Evolutionary conservation across 345 rosid species (phyloP).

Genomic region (Eucalyptus pauciflora): DNA sequence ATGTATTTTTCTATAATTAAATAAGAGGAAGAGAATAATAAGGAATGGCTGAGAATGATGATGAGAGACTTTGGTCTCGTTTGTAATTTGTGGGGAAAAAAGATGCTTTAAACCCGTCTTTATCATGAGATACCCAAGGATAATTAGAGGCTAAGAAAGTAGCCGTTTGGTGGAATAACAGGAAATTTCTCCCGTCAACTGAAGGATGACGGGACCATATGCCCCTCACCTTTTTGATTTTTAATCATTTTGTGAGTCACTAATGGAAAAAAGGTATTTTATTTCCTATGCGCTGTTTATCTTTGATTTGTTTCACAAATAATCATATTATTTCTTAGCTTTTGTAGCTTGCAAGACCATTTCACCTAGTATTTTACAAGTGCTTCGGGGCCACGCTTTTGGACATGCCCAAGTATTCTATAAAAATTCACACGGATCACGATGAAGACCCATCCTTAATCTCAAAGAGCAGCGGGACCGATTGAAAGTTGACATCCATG

Average conservation of each 20-base stretch:
- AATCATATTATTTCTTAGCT: background rate
- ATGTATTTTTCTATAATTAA: background rate
- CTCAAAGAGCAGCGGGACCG: background rate
- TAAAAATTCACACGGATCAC: background rate
- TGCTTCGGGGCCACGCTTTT: background rate
- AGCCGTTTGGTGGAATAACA: background rate
- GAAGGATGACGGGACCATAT: background rate
- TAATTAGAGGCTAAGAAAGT: background rate
- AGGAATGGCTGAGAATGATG: background rate
- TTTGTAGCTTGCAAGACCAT: background rate
- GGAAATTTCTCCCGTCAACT: background rate
- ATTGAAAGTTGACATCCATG: background rate
- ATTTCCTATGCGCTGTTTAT: background rate
- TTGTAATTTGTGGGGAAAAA: background rate
- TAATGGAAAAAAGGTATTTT: background rate
- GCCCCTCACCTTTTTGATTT: background rate
- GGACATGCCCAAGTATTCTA: background rate
- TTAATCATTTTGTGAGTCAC: background rate
- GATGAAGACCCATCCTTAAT: background rate
- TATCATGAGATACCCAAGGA: background rate
- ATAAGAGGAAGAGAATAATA: background rate
- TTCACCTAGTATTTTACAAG: background rate
- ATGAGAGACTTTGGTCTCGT: background rate
- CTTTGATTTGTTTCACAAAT: background rate
- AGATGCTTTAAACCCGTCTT: background rate